Evolutionary conservation across 106 monocot species (phyloP).

Genomic region (Iris macrosiphon): DNA sequence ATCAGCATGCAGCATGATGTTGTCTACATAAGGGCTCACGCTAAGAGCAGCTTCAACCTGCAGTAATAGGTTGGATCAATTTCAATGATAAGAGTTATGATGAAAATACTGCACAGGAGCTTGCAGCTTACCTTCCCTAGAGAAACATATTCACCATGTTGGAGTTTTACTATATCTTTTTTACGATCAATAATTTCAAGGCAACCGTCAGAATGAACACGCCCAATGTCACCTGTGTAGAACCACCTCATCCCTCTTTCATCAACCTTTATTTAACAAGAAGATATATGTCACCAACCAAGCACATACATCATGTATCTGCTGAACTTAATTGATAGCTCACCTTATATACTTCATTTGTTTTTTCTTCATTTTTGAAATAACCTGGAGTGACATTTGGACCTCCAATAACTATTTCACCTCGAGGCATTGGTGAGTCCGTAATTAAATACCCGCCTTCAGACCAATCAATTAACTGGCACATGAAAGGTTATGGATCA

Average conservation of each 20-base stretch:
- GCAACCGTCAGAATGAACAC: conserved; percentile 29
- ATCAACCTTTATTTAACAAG: conserved; percentile 62
- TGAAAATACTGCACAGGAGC: neutral
- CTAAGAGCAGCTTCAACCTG: conserved; percentile 82
- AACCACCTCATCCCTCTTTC: conserved; percentile 90
- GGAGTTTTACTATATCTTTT: conserved; percentile 97
- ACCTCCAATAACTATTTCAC: conserved; percentile 92
- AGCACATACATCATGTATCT: neutral
- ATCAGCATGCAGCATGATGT: conserved; percentile 88
- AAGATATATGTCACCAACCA: too few species aligned
- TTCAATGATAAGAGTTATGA: neutral
- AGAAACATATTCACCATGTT: conserved; percentile 97
- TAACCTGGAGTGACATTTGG: conserved; percentile 86
- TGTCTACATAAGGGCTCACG: conserved; percentile 79
- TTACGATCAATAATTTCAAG: conserved; percentile 90
- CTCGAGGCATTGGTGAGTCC: conserved; percentile 90
- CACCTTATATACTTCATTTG: conserved; percentile 90
- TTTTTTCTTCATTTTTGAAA: conserved; percentile 94
- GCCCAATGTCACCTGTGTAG: conserved; percentile 89
- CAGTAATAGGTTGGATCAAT: neutral
- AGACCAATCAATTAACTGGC: conserved; percentile 84
- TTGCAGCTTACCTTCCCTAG: conserved; percentile 66
- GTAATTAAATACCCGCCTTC: conserved; percentile 81
- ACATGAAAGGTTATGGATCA: neutral
- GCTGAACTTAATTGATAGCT: neutral